phyloP scores from a whole-genome alignment of 345 rosid species.

The Acer yangbiense region DNA sequence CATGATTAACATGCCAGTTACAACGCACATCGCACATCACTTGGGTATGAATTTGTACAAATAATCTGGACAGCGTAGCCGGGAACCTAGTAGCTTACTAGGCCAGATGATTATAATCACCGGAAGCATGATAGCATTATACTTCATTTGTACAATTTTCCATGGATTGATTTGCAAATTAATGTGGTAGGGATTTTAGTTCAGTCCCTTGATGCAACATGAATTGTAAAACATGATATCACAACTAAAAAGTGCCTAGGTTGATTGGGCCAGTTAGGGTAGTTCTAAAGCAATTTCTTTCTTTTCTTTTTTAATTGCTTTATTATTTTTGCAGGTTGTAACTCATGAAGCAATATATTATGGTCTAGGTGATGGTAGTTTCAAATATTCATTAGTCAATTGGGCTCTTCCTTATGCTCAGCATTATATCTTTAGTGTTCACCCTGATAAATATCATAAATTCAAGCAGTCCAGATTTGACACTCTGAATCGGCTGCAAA shows the following conservation, averaged over 20 bases:
- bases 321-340: conserved; percentile 54
- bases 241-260: neutral
- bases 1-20: too few relatives aligned
- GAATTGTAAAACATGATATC: neutral
- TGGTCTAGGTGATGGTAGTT: conserved; percentile 52
- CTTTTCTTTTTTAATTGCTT: neutral
- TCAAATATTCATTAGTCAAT: conserved; percentile 59
- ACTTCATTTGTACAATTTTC: neutral
- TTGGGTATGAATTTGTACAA: too few relatives aligned
- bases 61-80: too few relatives aligned
- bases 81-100: neutral
- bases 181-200: neutral
- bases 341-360: conserved; percentile 68
- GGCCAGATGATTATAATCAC: neutral
- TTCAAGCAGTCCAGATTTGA: conserved; percentile 52
- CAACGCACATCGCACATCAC: too few relatives aligned
- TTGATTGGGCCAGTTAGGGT: neutral
- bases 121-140: neutral
- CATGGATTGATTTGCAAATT: neutral
- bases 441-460: conserved; percentile 56
- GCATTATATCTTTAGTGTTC: conserved; percentile 66
- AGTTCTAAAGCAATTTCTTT: neutral
- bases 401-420: conserved; percentile 98
- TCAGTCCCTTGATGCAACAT: neutral
- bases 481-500: conserved; percentile 43